Evolutionary conservation across 2,329 filamentous ascomycete genomes (phyloP).

Genomic region (Metarhizium guizhouense): DNA sequence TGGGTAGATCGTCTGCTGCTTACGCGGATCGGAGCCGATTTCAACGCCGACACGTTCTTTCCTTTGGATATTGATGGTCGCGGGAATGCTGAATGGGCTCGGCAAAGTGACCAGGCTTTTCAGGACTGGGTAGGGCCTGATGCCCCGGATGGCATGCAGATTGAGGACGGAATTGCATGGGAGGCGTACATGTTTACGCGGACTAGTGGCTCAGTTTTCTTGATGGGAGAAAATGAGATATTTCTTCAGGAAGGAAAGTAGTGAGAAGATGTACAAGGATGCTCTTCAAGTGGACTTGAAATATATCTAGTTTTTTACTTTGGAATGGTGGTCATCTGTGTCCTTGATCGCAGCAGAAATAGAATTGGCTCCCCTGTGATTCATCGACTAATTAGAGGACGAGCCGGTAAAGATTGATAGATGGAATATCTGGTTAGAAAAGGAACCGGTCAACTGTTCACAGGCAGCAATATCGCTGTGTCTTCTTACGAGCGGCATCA

Average conservation of each 20-base stretch:
- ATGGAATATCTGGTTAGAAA: neutral
- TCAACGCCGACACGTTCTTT: neutral
- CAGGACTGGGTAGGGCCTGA: neutral
- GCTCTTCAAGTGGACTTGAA: too few relatives aligned
- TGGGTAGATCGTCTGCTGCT: neutral
- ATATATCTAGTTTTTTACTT: too few relatives aligned
- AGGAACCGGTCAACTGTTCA: too few relatives aligned
- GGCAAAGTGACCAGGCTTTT: neutral
- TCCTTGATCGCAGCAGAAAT: too few relatives aligned
- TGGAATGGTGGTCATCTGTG: too few relatives aligned
- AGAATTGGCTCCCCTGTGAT: too few relatives aligned
- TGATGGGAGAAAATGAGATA: neutral
- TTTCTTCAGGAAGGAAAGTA: too few relatives aligned
- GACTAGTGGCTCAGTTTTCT: rapidly evolving
- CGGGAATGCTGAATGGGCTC: neutral
- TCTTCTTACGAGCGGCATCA: too few relatives aligned
- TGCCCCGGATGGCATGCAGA: neutral
- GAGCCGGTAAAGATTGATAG: too few relatives aligned
- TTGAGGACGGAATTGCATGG: neutral
- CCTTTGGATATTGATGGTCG: neutral
- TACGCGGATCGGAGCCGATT: neutral
- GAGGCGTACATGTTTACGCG: neutral
- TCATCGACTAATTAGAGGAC: too few relatives aligned
- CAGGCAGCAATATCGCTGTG: too few relatives aligned
- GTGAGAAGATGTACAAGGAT: too few relatives aligned